Evolutionary conservation across 106 monocot species (phyloP), one percentile per base, ranked within the genome.

Genomic region (Ottelia alismoides): DNA sequence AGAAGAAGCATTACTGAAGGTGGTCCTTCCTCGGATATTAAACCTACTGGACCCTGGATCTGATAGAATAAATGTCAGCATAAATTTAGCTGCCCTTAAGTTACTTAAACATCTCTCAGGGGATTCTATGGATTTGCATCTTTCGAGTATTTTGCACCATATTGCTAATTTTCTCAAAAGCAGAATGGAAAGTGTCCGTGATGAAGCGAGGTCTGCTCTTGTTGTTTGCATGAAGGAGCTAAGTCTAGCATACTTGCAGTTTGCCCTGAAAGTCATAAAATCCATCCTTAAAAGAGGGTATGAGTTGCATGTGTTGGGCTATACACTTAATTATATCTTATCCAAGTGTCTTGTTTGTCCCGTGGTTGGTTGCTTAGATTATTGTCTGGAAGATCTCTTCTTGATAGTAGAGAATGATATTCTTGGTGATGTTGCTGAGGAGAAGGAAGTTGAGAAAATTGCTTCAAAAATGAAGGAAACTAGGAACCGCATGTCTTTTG

Each of bases 401-500:
- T 73, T 50, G 25, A 57, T 96, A 32, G 72, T 50, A 55, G 82
- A 82, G 45, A 81, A 73, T 70, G 89, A 96, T 56, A 82, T 89
- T 58, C 74, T 96, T 69, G 96, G 96, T 57, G 79, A 79, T 55
- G 96, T 85, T 67, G 75, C 82, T 16, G 78, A 79, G 58, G 71
- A 96, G 70, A 92, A 92, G 72, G 96, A 96, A 56, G 85, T 89
- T 49, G 85, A 70, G 20, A 96, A 96, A 62, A 76, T 89, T 79
- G 84, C 96, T 31, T 76, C 76, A 40, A 96, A 85, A 82, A 96
- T 96, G 96, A 96, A 96, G 70, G 96, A 96, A 64, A 85, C 96
- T 21, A 71, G 70, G 54, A 96, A 82, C 46, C 78, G 45, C 2
- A 79, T 78, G 63, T 96, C 96, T 17, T 89, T 85, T 74, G 89